Percentiles rank a stretch among this genome's conserved stretches.
phyloP scores from a whole-genome alignment of 2,329 filamentous ascomycete genomes.

The Colletotrichum siamense region DNA sequence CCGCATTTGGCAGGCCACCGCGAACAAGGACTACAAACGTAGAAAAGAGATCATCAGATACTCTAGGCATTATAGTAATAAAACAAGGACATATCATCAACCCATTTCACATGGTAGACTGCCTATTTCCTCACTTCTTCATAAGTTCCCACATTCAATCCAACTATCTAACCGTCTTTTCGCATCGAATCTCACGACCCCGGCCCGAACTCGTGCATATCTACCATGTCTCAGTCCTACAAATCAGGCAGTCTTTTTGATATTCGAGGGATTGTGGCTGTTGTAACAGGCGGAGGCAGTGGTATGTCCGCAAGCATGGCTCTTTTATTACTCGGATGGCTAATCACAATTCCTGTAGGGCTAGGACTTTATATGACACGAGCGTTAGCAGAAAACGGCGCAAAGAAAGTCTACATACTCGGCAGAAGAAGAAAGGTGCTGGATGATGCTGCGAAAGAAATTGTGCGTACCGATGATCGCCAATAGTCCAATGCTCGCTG shows the following conservation, averaged over 20 bases:
- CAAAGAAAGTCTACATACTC: neutral
- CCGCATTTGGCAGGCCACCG: neutral
- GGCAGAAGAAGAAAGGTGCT: neutral
- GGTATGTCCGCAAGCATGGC: neutral
- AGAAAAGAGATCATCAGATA: neutral
- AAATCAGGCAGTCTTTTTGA: neutral
- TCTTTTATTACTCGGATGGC: neutral
- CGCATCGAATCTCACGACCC: too few relatives aligned
- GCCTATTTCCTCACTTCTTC: neutral
- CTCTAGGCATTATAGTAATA: neutral
- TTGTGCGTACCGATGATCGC: neutral
- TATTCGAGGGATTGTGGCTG: neutral
- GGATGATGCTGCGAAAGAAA: neutral
- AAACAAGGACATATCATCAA: neutral
- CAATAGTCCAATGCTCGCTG: neutral
- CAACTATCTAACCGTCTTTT: too few relatives aligned
- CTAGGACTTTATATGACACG: neutral
- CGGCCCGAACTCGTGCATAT: too few relatives aligned
- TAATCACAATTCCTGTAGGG: neutral
- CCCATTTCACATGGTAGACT: neutral
- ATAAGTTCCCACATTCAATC: neutral
- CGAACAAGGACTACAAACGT: neutral
- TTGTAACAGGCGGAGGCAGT: neutral
- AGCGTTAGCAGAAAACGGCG: neutral
- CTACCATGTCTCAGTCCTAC: neutral